Evolutionary conservation across 352 stramenopile species (phyloP).

Genomic region (Globisporangium yorkense): DNA sequence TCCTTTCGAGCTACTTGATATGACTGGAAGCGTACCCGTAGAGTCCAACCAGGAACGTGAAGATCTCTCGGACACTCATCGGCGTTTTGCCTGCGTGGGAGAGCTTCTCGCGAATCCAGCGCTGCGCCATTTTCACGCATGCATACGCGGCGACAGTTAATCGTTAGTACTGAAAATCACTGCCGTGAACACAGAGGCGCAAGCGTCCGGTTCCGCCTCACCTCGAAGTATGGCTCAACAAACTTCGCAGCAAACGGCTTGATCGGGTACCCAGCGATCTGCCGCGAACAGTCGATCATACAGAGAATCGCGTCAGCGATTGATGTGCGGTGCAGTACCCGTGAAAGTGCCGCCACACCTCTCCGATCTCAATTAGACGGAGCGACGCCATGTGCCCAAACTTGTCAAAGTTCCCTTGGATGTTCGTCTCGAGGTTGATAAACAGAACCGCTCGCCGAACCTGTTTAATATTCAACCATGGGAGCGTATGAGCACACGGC

Average conservation of each 20-base stretch:
- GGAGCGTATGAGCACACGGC: neutral
- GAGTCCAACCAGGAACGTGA: conserved; percentile 72
- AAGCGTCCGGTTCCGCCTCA: conserved; percentile 4
- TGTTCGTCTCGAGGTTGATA: conserved; percentile 68
- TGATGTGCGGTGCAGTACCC: neutral
- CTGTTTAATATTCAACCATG: conserved; percentile 16
- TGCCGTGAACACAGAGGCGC: neutral
- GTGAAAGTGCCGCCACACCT: conserved; percentile 16
- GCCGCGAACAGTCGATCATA: neutral
- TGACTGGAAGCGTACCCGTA: conserved; percentile 41
- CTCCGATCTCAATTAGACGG: conserved; percentile 61
- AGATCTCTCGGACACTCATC: conserved; percentile 64
- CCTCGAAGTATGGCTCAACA: conserved; percentile 67
- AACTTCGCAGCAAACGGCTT: conserved; percentile 76
- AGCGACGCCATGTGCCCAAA: conserved; percentile 73
- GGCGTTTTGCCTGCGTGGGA: conserved; percentile 28
- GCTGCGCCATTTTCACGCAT: conserved; percentile 17
- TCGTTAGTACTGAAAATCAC: neutral
- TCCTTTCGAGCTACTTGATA: neutral
- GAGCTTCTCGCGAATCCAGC: conserved; percentile 78
- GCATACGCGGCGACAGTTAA: neutral
- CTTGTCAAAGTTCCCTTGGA: conserved; percentile 59
- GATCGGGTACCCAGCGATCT: conserved; percentile 77
- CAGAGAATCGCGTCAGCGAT: neutral
- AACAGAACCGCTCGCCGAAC: conserved; percentile 63